phyloP scores from a whole-genome alignment of 2,329 filamentous ascomycete species.

The Erysiphe pulchra region DNA sequence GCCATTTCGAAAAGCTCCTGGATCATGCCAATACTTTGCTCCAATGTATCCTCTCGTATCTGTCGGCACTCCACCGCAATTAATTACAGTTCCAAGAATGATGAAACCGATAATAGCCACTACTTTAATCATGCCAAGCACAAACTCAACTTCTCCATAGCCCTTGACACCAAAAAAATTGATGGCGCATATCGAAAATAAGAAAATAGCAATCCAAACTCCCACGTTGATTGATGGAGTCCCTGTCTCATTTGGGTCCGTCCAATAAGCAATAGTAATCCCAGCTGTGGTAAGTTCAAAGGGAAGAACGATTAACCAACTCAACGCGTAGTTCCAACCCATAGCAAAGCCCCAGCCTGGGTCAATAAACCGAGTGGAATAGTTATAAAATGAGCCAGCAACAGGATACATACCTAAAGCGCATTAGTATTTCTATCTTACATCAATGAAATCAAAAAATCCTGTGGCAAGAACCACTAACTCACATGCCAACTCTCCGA shows the following conservation, averaged over 20 bases:
- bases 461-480: slow-evolving; percentile 18
- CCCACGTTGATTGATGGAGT: slow-evolving; percentile 25
- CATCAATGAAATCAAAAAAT: too few species aligned
- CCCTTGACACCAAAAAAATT: slow-evolving; percentile 75
- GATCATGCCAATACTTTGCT: slow-evolving; percentile 50
- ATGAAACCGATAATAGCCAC: slow-evolving; percentile 71
- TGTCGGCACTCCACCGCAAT: slow-evolving; percentile 8
- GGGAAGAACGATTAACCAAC: slow-evolving; percentile 66
- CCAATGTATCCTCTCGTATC: slow-evolving; percentile 29
- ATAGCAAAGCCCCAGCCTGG: slow-evolving; percentile 87
- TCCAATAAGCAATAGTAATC: slow-evolving; percentile 66
- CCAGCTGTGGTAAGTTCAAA: slow-evolving; percentile 71
- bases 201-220: slow-evolving; percentile 66
- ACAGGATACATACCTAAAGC: slow-evolving; percentile 45
- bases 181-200: slow-evolving; percentile 50
- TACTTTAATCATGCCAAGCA: slow-evolving; percentile 70
- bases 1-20: slow-evolving; percentile 59
- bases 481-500: slow-evolving; percentile 74
- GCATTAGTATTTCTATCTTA: neutral
- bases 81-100: slow-evolving; percentile 20
- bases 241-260: slow-evolving; percentile 17
- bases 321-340: slow-evolving; percentile 78
- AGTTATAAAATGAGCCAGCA: slow-evolving; percentile 74
- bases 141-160: slow-evolving; percentile 79
- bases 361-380: slow-evolving; percentile 82